Base-by-base conservation (phyloP, 352 stramenopile genomes). In the Halophytophthora batemanensis region DNA sequence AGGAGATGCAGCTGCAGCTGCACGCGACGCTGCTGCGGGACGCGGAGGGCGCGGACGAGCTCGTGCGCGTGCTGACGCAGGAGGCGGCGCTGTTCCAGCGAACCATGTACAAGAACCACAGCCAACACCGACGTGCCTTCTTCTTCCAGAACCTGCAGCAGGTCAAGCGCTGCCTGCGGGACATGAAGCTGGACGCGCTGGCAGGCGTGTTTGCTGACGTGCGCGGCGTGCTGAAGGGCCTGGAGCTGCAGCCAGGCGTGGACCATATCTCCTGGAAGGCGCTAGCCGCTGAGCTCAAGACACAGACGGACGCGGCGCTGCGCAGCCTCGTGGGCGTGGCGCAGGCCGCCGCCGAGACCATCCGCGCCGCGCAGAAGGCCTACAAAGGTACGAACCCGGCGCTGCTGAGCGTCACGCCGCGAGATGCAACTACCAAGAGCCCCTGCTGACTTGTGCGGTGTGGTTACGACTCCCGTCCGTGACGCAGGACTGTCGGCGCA, bases 71-170 rank as follows among this genome's bases (percentile, higher is more conserved):
- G n/a, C 49, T 94, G 17, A 57, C 56, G 28, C 67, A 88, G 35
- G 84, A 94, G 39, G 61, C 77, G 3, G 44, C 53, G 33, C 56
- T 94, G 11, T 90, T 93, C 49, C 81, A 87, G 55, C 79, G 78
- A 23, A 74, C 52, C 14, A 90, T 95, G 75, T 95, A 95, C 72
- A 95, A 93, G 57, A 95, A 95, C 55, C 77, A 89, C 45, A 95
- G 78, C 61, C 84, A 95, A 61, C 84, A 95, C 50, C 82, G 84
- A 2, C 82, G 84, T 18, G 76, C 82, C 7, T 80, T 79, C 33
- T 95, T 90, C 62, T 95, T 77, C 55, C 74, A 88, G 61, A 77
- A 90, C 49, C 65, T 94, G 31, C 74, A 92, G 59, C 63, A 87
- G 37, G 79, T 92, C 35, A 92, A 94, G 64, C 74, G 81, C 4